These are phyloP conservation scores for Monilinia fructicola DNA, from an alignment of 2,329 filamentous ascomycete genomes.

Conservation along the genomic window DNA sequence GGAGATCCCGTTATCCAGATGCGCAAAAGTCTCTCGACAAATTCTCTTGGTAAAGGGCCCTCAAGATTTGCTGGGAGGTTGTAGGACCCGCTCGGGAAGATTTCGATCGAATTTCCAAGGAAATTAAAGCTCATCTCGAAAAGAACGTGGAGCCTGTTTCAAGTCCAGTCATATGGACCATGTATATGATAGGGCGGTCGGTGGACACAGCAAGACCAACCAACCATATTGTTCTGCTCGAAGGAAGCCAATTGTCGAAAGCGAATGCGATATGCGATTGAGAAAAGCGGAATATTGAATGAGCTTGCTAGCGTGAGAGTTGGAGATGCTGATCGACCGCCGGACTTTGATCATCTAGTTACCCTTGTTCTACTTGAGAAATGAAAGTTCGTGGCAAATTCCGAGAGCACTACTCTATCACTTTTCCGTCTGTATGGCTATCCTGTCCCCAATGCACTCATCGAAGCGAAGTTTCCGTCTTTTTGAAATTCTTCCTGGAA, in stretches of 20 bases:
- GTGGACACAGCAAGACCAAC: constrained; percentile 20
- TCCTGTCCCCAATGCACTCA: no score
- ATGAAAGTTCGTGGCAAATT: neutral
- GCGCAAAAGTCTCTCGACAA: constrained; percentile 14
- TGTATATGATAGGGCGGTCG: constrained; percentile 25
- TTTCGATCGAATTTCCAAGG: constrained; percentile 20
- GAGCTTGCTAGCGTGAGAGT: constrained; percentile 22
- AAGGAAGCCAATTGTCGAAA: constrained; percentile 12
- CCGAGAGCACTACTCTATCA: neutral
- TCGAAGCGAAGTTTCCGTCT: neutral
- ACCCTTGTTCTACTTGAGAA: neutral
- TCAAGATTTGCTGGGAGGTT: constrained; percentile 26
- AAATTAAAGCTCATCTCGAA: constrained; percentile 27
- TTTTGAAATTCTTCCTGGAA: neutral
- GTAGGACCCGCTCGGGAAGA: constrained; percentile 16
- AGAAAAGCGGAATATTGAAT: constrained; percentile 24
- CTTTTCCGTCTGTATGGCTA: neutral
- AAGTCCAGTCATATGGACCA: constrained; percentile 20
- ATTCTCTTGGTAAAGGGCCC: constrained; percentile 13
- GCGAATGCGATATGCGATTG: constrained; percentile 17
- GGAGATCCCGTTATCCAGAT: constrained; percentile 10
- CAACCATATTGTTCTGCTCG: constrained; percentile 26
- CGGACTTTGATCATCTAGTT: constrained; percentile 23
- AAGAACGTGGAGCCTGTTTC: constrained; percentile 24
- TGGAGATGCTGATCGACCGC: constrained; percentile 21